Evolutionary conservation across 305 asterid species (phyloP).

Genomic region (Petunia hybrid): DNA sequence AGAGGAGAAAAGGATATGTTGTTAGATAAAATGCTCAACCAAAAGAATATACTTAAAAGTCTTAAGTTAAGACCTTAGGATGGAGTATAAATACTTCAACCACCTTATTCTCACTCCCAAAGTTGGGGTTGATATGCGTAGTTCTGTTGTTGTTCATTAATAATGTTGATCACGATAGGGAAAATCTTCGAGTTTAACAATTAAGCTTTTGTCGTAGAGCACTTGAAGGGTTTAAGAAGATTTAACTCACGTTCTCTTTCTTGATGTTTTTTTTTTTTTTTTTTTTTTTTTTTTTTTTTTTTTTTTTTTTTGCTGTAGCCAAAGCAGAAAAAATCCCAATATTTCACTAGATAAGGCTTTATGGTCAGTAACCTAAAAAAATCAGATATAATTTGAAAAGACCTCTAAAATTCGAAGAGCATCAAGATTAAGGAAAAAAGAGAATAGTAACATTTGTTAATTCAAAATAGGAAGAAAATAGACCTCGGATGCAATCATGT

Average conservation of each 20-base stretch:
- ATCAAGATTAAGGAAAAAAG: no score
- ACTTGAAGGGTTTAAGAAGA: slow-evolving; percentile 58
- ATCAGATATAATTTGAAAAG: no score
- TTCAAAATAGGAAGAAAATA: no score
- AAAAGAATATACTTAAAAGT: not conserved
- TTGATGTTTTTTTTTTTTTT: not conserved
- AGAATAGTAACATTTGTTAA: no score
- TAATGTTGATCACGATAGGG: slow-evolving; percentile 69
- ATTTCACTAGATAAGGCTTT: not conserved
- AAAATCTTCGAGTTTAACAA: slow-evolving; percentile 89
- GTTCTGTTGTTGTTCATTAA: slow-evolving; percentile 87
- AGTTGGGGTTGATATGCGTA: slow-evolving; percentile 82
- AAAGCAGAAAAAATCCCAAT: not conserved
- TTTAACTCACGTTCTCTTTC: slow-evolving; percentile 75
- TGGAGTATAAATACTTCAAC: not conserved
- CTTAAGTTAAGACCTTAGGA: not conserved
- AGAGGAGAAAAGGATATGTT: not conserved
- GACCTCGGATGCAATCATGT: no score
- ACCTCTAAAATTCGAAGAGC: no score
- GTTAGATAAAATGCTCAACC: not conserved
- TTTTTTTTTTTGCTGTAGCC: no score
- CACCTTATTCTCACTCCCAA: slow-evolving; percentile 68
- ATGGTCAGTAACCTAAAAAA: no score
- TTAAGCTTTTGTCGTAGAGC: not conserved
- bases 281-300: no score